phyloP scores from a whole-genome alignment of 1,284 basidiomycete species.

The Erythrobasidium hasegawianum region DNA sequence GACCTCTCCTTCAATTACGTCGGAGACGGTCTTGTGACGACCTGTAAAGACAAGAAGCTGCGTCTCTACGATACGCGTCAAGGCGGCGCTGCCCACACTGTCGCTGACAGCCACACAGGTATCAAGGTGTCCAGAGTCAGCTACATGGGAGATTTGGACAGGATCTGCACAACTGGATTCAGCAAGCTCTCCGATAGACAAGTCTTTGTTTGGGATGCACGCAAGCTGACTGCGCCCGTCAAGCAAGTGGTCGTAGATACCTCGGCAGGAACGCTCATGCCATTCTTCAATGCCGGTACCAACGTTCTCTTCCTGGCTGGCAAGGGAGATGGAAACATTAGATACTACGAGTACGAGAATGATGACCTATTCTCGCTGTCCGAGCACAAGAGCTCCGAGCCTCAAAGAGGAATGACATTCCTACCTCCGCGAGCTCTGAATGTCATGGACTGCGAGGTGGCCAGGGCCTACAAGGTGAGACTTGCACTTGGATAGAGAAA shows the following conservation, averaged over 20 bases:
- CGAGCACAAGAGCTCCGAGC: slow-evolving; percentile 85
- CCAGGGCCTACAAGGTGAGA: slow-evolving; percentile 75
- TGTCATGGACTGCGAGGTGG: slow-evolving; percentile 89
- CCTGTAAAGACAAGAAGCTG: slow-evolving; percentile 87
- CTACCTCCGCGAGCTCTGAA: slow-evolving; percentile 83
- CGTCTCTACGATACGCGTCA: slow-evolving; percentile 85
- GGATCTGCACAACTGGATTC: slow-evolving; percentile 89
- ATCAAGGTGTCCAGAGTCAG: slow-evolving; percentile 83
- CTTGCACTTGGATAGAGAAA: no score
- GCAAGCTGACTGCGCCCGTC: slow-evolving; percentile 61
- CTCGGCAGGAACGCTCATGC: slow-evolving; percentile 89
- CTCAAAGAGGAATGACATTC: slow-evolving; percentile 95
- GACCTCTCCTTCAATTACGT: slow-evolving; percentile 76
- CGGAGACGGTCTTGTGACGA: slow-evolving; percentile 66
- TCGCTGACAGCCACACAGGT: slow-evolving; percentile 82
- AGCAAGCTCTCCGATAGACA: slow-evolving; percentile 92
- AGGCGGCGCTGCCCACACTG: slow-evolving; percentile 71
- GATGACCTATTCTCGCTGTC: slow-evolving; percentile 75
- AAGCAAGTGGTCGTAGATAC: slow-evolving; percentile 79
- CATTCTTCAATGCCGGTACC: slow-evolving; percentile 90
- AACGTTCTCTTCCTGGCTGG: slow-evolving; percentile 83
- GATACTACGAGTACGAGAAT: slow-evolving; percentile 90
- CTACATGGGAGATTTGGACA: slow-evolving; percentile 86
- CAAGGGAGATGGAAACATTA: slow-evolving; percentile 80
- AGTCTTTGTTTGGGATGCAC: slow-evolving; percentile 79